phyloP scores from a whole-genome alignment of 139 green algal genomes.

The Micractinium sp. region DNA sequence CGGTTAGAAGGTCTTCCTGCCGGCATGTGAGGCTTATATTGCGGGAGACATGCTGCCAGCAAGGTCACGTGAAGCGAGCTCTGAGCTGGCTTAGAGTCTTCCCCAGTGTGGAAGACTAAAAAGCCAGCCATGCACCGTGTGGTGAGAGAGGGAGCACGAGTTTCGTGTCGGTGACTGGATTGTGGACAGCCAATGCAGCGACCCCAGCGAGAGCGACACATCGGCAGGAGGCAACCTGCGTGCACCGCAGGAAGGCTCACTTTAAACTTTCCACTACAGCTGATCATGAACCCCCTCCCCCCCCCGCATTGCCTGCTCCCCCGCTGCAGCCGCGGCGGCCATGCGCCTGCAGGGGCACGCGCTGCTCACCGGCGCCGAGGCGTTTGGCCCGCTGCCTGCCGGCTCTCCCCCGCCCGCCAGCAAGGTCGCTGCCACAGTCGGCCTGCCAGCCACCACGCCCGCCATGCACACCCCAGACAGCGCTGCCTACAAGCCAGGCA shows the following conservation, averaged over 20 bases:
- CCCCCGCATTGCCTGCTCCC: not conserved
- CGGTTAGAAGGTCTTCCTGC: no score
- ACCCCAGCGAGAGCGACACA: not conserved
- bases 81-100: no score
- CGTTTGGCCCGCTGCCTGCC: not conserved
- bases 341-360: constrained; percentile 26
- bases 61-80: no score
- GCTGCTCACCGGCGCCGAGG: constrained; percentile 4
- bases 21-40: no score
- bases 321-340: constrained; percentile 10
- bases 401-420: not conserved
- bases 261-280: no score
- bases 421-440: not conserved
- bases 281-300: not conserved
- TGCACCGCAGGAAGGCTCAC: no score
- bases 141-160: no score
- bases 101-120: no score
- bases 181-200: not conserved
- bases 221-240: not conserved
- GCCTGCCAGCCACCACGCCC: not conserved
- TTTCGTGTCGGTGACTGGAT: no score
- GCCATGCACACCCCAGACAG: not conserved
- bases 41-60: no score
- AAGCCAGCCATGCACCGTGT: no score
- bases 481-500: no score